Percentiles rank a stretch among this genome's conserved stretches.
Evolutionary conservation across 2,329 filamentous ascomycete genomes (phyloP).

Genomic region (Helotiales sp.): DNA sequence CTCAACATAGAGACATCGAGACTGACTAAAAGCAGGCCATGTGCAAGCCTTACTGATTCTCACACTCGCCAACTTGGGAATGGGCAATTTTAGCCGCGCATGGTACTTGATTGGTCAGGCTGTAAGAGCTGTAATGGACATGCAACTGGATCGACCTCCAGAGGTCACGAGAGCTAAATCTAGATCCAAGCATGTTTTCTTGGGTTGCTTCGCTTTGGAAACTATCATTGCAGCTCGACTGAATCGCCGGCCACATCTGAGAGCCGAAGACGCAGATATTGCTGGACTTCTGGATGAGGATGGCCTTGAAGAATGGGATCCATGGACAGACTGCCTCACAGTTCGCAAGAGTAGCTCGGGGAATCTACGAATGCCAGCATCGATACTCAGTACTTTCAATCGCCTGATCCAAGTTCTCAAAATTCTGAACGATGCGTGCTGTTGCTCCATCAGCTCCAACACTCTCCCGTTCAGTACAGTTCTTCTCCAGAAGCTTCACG

Average conservation of each 20-base stretch:
- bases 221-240: slow-evolving; percentile 59
- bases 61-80: slow-evolving; percentile 65
- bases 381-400: slow-evolving; percentile 44
- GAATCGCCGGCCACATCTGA: slow-evolving; percentile 55
- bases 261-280: slow-evolving; percentile 52
- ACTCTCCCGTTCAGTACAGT: slow-evolving; percentile 30
- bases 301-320: slow-evolving; percentile 75
- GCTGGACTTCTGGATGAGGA: slow-evolving; percentile 62
- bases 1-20: too few relatives aligned
- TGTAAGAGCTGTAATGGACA: slow-evolving; percentile 56
- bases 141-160: slow-evolving; percentile 47
- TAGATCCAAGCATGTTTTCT: slow-evolving; percentile 50
- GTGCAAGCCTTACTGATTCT: slow-evolving; percentile 63
- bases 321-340: slow-evolving; percentile 63
- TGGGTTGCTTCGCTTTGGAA: slow-evolving; percentile 68
- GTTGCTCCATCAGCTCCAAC: slow-evolving; percentile 23
- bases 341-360: slow-evolving; percentile 40
- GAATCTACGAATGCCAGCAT: slow-evolving; percentile 40
- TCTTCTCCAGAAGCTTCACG: slow-evolving; percentile 36
- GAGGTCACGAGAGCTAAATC: slow-evolving; percentile 36
- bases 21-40: slow-evolving; percentile 44
- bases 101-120: slow-evolving; percentile 70
- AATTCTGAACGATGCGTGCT: slow-evolving; percentile 40
- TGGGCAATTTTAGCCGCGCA: slow-evolving; percentile 59
- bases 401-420: slow-evolving; percentile 42